A percentile compares a stretch with the other conserved stretches of the same genome.
phyloP scores from a whole-genome alignment of 2,329 filamentous ascomycete species.

The Niveomyces coronatus region DNA sequence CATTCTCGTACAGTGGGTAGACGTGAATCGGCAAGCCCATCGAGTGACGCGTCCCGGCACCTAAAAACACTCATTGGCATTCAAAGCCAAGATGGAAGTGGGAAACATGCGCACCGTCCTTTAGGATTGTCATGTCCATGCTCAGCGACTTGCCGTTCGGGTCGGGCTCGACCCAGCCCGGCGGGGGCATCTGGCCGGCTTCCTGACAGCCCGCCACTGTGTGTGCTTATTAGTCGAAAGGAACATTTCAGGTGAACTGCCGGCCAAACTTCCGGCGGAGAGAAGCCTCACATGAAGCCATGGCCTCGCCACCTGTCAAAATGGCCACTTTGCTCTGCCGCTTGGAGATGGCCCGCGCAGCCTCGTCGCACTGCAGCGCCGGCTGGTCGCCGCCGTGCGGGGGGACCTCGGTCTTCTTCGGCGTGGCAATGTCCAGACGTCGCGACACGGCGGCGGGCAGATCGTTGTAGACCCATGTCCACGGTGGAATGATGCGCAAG shows the following conservation, averaged over 20 bases:
- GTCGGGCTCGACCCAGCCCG: slow-evolving; percentile 45
- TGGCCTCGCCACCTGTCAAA: slow-evolving; percentile 53
- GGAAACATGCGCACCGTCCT: slow-evolving; percentile 16
- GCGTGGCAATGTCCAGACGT: slow-evolving; percentile 35
- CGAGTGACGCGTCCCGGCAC: slow-evolving; percentile 43
- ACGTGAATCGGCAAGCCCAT: slow-evolving; percentile 56
- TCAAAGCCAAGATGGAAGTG: no score
- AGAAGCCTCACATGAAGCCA: slow-evolving; percentile 42
- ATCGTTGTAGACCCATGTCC: slow-evolving; percentile 57
- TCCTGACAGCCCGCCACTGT: slow-evolving; percentile 24
- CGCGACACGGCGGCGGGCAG: slow-evolving; percentile 42
- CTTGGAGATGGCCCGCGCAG: slow-evolving; percentile 43
- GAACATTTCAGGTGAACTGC: no score
- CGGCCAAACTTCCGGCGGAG: no score
- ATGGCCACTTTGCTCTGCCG: slow-evolving; percentile 46
- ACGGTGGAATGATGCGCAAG: slow-evolving; percentile 49
- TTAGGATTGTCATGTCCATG: slow-evolving; percentile 35
- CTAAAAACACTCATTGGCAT: slow-evolving; percentile 21
- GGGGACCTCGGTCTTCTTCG: slow-evolving; percentile 38
- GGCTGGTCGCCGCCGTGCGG: slow-evolving; percentile 56
- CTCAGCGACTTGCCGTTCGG: slow-evolving; percentile 35
- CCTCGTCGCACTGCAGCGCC: slow-evolving; percentile 51
- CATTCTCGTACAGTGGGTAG: slow-evolving; percentile 59
- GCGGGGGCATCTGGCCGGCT: slow-evolving; percentile 33
- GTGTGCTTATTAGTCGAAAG: slow-evolving; percentile 11